Evolutionary conservation across 441 rosid genomes (phyloP).

Genomic region (Syzygium malaccense): DNA sequence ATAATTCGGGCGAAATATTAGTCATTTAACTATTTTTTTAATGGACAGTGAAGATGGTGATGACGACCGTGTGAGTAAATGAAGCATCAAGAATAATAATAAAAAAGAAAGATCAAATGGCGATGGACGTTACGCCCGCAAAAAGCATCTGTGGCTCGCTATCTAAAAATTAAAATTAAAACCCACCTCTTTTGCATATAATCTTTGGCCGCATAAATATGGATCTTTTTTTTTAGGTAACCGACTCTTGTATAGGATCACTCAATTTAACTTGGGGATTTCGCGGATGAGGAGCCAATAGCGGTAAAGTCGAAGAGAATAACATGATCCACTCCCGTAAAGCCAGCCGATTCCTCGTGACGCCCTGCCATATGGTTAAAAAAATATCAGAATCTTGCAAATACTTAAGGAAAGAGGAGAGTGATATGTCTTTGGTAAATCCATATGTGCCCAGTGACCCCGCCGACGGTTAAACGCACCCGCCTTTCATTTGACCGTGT

Average conservation of each 20-base stretch:
- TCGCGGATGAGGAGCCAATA: conserved; percentile 30
- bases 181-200: no score
- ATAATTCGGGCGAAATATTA: no score
- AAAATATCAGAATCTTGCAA: neutral
- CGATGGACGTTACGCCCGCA: no score
- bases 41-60: no score
- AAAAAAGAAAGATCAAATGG: no score
- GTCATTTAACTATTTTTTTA: no score
- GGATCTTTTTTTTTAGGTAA: no score
- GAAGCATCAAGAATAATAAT: no score
- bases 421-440: neutral
- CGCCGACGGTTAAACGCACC: neutral
- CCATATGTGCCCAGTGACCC: neutral
- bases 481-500: neutral
- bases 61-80: no score
- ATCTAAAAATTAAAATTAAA: no score
- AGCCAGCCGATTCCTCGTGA: conserved; percentile 87
- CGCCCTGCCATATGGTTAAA: conserved; percentile 39
- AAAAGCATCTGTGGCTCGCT: no score
- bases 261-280: conserved; percentile 44
- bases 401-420: neutral
- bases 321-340: conserved; percentile 72
- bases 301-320: conserved; percentile 55
- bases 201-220: no score
- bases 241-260: conserved; percentile 7